These are phyloP conservation scores for Lithocarpus polystachyus DNA, from an alignment of 306 rosid genomes.

Conservation along the genomic window DNA sequence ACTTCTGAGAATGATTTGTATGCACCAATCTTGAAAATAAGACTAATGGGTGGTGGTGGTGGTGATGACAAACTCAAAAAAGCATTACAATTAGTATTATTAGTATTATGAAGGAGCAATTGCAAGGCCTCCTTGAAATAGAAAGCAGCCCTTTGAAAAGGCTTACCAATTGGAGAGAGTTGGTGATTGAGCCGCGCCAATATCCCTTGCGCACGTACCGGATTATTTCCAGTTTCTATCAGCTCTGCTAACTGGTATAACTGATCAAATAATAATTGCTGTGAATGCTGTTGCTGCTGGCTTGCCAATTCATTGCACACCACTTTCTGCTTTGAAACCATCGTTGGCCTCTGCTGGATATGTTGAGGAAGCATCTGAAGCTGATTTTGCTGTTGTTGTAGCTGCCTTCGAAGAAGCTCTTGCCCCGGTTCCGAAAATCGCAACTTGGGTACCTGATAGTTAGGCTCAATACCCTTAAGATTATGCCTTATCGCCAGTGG, in stretches of 20 bases:
- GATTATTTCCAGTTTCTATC: constrained; percentile 67
- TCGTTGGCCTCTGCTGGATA: constrained; percentile 48
- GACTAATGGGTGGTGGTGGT: constrained; percentile 38
- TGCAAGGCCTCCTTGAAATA: constrained; percentile 87
- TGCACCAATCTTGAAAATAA: constrained; percentile 75
- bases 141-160: constrained; percentile 93
- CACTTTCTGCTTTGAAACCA: constrained; percentile 52
- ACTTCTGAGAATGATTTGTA: constrained; percentile 83
- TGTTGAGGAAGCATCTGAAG: constrained; percentile 57
- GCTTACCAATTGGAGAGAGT: constrained; percentile 88
- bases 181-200: constrained; percentile 99
- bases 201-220: constrained; percentile 97
- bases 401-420: constrained; percentile 35
- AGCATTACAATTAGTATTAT: constrained; percentile 15
- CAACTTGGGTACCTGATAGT: constrained; percentile 37
- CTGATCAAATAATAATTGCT: constrained; percentile 65
- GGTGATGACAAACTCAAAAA: constrained; percentile 36
- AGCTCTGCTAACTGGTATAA: constrained; percentile 78
- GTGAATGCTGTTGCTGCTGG: constrained; percentile 71
- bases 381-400: constrained; percentile 39
- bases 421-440: constrained; percentile 49
- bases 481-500: constrained; percentile 60
- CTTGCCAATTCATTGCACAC: constrained; percentile 49
- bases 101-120: constrained; percentile 43
- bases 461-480: constrained; percentile 40